Base-by-base conservation (phyloP, 2,329 filamentous ascomycete genomes). In the Coniochaeta prunicola region DNA sequence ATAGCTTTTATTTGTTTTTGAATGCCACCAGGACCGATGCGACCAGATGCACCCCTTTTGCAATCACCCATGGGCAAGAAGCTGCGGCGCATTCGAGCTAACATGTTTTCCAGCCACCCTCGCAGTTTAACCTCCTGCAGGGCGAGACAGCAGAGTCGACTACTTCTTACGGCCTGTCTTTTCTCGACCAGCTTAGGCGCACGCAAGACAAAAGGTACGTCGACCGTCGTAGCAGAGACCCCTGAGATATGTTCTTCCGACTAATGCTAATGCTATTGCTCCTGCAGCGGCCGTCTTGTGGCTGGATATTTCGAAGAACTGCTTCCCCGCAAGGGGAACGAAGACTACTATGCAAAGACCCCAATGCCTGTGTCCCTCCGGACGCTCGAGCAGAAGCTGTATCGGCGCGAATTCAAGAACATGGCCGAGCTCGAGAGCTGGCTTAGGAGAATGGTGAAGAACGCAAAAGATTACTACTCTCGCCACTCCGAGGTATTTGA, bases 381-480 rank as follows among this genome's bases (percentile, higher is more conserved):
- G 65, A 87, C 82, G 1, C 88, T 96, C 61, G 89, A 96, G 76
- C 78, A 79, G 53, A 93, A 91, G 72, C 79, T 96, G 56, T 80
- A 84, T 57, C 79, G 83, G 56, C 77, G 83, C 65, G 82, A 86
- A 63, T 96, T 96, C 69, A 70, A 80, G 15, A 88, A 76, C 57
- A 79, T 96, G 55, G 86, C 90, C 6, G 80, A 87, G 56, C 77
- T 96, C 13, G 92, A 96, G 72, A 87, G 89, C 68, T 92, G 92
- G 70, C 83, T 93, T 69, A 96, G 94, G 77, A 87, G 91, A 63
- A 89, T 96, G 81, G 88, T 96, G 58, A 82, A 85, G 63, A 96
- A 96, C 68, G 90, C 90, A 36, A 96, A 96, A 72, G 86, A 91
- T 58, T 94, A 85, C 74, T 93, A 93, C 68, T 80, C 87, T 60